Percentiles rank a stretch among this genome's conserved stretches.
phyloP scores from a whole-genome alignment of 2,329 filamentous ascomycete species.

The Fusarium sp. region DNA sequence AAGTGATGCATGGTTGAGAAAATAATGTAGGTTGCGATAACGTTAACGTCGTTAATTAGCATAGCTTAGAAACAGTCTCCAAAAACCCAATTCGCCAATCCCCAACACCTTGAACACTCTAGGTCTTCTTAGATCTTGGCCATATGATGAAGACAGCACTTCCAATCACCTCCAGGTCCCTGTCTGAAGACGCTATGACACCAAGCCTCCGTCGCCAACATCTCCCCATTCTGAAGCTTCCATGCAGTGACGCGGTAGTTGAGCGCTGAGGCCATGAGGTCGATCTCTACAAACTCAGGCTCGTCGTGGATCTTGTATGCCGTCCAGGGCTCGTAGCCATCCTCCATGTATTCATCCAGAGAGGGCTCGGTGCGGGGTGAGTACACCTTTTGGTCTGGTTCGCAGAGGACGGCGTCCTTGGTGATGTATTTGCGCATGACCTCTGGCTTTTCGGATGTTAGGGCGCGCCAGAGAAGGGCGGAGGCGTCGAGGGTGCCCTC shows the following conservation, averaged over 20 bases:
- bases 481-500: conserved; percentile 49
- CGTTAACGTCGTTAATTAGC: conserved; percentile 19
- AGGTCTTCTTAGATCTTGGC: conserved; percentile 28
- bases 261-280: conserved; percentile 48
- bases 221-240: conserved; percentile 44
- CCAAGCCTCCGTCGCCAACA: conserved; percentile 47
- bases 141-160: conserved; percentile 49
- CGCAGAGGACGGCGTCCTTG: conserved; percentile 47
- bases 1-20: not conserved
- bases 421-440: conserved; percentile 48
- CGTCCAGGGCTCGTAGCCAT: conserved; percentile 48
- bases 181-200: conserved; percentile 49
- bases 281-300: conserved; percentile 51
- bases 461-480: conserved; percentile 49
- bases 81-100: conserved; percentile 28
- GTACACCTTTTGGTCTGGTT: conserved; percentile 46
- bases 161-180: conserved; percentile 48
- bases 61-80: conserved; percentile 5
- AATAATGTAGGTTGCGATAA: not conserved
- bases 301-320: conserved; percentile 50
- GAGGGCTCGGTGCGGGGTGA: conserved; percentile 46
- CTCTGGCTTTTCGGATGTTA: conserved; percentile 48
- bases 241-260: conserved; percentile 48
- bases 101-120: conserved; percentile 26
- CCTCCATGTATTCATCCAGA: conserved; percentile 47